phyloP scores from a whole-genome alignment of 768 basidiomycete species.

The Psilocybe sp. region DNA sequence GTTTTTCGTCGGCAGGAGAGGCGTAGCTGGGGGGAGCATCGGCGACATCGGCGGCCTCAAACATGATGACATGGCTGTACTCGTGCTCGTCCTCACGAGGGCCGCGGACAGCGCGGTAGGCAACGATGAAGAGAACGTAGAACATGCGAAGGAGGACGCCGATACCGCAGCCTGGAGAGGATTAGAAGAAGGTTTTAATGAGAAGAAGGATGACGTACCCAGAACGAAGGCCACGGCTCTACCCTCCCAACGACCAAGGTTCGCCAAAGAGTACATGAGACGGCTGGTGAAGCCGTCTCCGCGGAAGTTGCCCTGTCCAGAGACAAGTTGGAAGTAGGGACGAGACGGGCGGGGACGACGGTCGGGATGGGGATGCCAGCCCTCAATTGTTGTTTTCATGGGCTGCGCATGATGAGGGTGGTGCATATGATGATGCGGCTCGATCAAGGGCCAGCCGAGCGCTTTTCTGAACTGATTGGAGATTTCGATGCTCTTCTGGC shows the following conservation, averaged over 20 bases:
- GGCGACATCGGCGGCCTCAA: constrained; percentile 41
- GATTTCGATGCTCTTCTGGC: constrained; percentile 46
- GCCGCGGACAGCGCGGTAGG: constrained; percentile 53
- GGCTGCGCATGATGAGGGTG: constrained; percentile 1
- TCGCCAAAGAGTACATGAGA: constrained; percentile 61
- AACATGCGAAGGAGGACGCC: constrained; percentile 81
- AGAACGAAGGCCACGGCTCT: constrained; percentile 81
- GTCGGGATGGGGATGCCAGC: constrained; percentile 9
- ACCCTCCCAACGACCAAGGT: constrained; percentile 81
- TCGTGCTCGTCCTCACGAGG: constrained; percentile 36
- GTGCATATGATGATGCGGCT: constrained; percentile 15
- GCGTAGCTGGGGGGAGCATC: constrained; percentile 57
- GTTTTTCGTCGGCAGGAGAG: constrained; percentile 49
- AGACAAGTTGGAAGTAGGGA: neutral
- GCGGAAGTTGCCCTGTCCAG: constrained; percentile 6
- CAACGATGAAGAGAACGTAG: constrained; percentile 66
- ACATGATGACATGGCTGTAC: constrained; percentile 33
- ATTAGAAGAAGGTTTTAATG: constrained; percentile 2
- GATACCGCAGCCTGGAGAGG: constrained; percentile 67
- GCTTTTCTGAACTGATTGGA: constrained; percentile 55
- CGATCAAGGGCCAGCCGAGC: constrained; percentile 52
- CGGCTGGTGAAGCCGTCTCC: constrained; percentile 51
- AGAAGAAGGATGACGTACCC: constrained; percentile 32
- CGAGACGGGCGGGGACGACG: constrained; percentile 8
- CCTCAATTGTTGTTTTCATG: constrained; percentile 26